Evolutionary conservation across 169 alveolate species (phyloP).

Genomic region (Toxoplasma gondii): DNA sequence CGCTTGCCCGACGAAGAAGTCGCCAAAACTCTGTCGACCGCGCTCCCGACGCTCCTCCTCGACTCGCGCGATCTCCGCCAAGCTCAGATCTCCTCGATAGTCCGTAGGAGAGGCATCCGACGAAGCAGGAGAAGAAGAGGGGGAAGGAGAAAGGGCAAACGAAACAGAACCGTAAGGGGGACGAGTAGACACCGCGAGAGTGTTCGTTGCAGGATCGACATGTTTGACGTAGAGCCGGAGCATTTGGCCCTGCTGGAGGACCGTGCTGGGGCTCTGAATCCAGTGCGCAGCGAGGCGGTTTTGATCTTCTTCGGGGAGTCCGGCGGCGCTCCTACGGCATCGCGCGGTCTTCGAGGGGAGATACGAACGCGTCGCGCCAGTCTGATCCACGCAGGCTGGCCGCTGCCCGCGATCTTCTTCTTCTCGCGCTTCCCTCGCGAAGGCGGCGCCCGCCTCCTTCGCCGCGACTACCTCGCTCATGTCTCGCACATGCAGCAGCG

Average conservation of each 20-base stretch:
- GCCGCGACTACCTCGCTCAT: slow-evolving; percentile 27
- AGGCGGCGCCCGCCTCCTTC: background rate
- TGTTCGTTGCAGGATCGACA: background rate
- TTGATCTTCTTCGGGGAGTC: background rate
- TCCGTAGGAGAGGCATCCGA: background rate
- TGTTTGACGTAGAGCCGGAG: slow-evolving; percentile 8
- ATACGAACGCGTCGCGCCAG: background rate
- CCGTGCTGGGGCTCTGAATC: slow-evolving; percentile 23
- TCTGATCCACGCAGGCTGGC: background rate
- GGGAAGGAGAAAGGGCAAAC: background rate
- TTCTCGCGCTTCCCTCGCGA: background rate
- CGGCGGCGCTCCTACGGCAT: background rate
- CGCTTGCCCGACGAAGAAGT: slow-evolving; percentile 45
- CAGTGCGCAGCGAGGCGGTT: slow-evolving; percentile 12
- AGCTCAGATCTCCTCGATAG: background rate
- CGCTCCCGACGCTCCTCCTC: background rate
- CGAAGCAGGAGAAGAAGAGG: background rate
- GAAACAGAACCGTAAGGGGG: background rate
- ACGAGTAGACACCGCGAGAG: slow-evolving; percentile 11
- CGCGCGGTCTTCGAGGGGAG: background rate
- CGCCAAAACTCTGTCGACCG: background rate
- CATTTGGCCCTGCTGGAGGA: slow-evolving; percentile 13
- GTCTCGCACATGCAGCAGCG: slow-evolving; percentile 57
- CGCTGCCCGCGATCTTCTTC: too few species aligned
- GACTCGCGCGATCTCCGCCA: background rate